Percentiles rank a stretch among this genome's conserved stretches.
Conservation (phyloP, 768 basidiomycete species). For the Termitomyces titanicus region DNA sequence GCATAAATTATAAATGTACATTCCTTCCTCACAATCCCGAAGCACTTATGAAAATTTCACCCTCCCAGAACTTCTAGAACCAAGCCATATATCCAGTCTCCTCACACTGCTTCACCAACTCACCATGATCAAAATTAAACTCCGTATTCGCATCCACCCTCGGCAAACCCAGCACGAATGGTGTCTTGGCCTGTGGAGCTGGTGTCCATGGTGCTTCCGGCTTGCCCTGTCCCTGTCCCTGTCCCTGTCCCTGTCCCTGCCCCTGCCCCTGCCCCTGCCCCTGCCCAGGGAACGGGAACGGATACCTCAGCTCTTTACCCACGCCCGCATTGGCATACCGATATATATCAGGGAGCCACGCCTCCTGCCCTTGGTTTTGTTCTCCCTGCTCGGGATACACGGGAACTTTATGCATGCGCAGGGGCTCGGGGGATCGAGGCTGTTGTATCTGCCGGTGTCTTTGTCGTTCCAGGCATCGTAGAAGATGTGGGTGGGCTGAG, state of each 20-base stretch:
- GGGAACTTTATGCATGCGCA: slow-evolving; percentile 3
- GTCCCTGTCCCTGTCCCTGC: slow-evolving; percentile 15
- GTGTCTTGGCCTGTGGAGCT: slow-evolving; percentile 20
- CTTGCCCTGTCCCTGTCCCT: slow-evolving; percentile 14
- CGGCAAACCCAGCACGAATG: slow-evolving; percentile 43
- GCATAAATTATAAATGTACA: neutral
- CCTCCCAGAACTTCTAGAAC: slow-evolving; percentile 40
- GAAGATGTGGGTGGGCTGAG: slow-evolving; percentile 29
- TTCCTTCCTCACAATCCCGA: neutral
- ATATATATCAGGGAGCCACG: slow-evolving; percentile 46
- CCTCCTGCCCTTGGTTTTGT: slow-evolving; percentile 11
- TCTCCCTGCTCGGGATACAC: slow-evolving; percentile 9
- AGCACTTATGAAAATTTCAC: neutral
- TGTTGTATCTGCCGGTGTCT: slow-evolving; percentile 8
- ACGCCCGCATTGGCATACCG: slow-evolving; percentile 39
- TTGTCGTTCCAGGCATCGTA: slow-evolving; percentile 30
- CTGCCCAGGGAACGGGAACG: slow-evolving; percentile 20
- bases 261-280: neutral
- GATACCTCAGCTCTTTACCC: slow-evolving; percentile 37
- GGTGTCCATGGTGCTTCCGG: neutral
- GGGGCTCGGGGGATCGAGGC: slow-evolving; percentile 1
- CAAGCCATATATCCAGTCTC: slow-evolving; percentile 69
- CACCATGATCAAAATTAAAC: slow-evolving; percentile 63
- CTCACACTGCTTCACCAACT: slow-evolving; percentile 47
- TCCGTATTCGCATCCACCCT: slow-evolving; percentile 51